phyloP scores from a whole-genome alignment of 2,329 filamentous ascomycete species.

The Alternaria gansuensis region DNA sequence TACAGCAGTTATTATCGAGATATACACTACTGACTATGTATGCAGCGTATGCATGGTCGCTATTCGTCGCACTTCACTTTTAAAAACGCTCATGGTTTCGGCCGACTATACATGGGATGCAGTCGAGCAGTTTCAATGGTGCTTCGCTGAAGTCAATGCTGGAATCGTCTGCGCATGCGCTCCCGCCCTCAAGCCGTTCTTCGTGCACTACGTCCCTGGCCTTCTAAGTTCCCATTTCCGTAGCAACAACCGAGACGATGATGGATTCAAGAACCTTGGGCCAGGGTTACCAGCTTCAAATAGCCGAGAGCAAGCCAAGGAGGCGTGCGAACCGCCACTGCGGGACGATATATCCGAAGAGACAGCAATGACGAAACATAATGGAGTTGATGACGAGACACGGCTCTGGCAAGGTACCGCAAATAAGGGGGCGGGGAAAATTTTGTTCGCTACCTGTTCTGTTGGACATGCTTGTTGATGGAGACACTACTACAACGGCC shows the following conservation, averaged over 20 bases:
- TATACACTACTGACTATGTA: background rate
- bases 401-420: background rate
- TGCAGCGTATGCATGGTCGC: background rate
- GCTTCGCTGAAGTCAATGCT: constrained; percentile 5
- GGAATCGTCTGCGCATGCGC: constrained; percentile 7
- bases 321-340: background rate
- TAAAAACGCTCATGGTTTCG: constrained; percentile 4
- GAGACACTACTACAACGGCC: too few relatives aligned
- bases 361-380: constrained; percentile 1
- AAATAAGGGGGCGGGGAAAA: background rate
- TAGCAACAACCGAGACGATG: background rate
- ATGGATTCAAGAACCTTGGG: background rate
- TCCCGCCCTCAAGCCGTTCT: constrained; percentile 8
- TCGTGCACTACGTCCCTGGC: background rate
- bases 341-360: background rate
- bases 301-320: background rate
- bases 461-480: background rate
- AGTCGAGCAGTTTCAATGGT: constrained; percentile 2
- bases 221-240: background rate
- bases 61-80: background rate
- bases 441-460: background rate
- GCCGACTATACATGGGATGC: constrained; percentile 7
- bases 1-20: background rate
- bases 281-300: background rate
- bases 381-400: constrained; percentile 1